These are phyloP conservation scores for Trifolium fragiferum DNA, from an alignment of 306 rosid genomes.

Conservation along the genomic window DNA sequence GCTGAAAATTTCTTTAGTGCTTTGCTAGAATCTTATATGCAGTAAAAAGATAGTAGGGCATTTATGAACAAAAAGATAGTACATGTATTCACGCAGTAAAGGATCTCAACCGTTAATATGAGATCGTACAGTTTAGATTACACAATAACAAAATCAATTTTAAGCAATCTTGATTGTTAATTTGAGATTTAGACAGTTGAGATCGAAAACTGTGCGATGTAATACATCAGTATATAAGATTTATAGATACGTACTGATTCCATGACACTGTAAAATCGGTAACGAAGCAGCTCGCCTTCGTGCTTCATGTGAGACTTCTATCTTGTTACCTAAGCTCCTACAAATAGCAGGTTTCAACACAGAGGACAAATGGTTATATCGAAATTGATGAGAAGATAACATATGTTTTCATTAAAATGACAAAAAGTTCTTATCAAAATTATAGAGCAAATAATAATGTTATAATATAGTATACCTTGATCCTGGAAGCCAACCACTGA, in stretches of 20 bases:
- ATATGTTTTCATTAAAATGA: slow-evolving; percentile 12
- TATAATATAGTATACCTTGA: slow-evolving; percentile 71
- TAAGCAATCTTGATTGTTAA: background rate
- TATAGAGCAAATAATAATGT: background rate
- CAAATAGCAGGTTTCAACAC: slow-evolving; percentile 30
- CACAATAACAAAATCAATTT: background rate
- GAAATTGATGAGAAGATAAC: slow-evolving; percentile 7
- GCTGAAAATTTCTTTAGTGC: background rate
- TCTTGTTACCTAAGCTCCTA: slow-evolving; percentile 86
- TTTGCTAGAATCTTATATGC: background rate
- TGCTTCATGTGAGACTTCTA: slow-evolving; percentile 85
- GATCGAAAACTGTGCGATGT: background rate
- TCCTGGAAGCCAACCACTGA: slow-evolving; percentile 99
- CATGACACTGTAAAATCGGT: slow-evolving; percentile 83
- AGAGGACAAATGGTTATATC: slow-evolving; percentile 4
- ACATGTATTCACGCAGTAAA: background rate
- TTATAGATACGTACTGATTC: slow-evolving; percentile 63
- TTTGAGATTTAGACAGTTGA: background rate
- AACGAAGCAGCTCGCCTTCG: slow-evolving; percentile 85
- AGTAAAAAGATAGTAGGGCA: background rate
- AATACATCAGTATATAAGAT: slow-evolving; percentile 12
- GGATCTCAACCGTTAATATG: background rate
- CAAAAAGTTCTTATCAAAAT: slow-evolving; percentile 5
- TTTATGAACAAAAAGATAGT: background rate
- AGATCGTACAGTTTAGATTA: background rate